Percentiles rank a stretch among this genome's conserved stretches.
These are phyloP conservation scores for Raphanus raphanistrum DNA, from an alignment of 345 rosid genomes.

Conservation along the genomic window DNA sequence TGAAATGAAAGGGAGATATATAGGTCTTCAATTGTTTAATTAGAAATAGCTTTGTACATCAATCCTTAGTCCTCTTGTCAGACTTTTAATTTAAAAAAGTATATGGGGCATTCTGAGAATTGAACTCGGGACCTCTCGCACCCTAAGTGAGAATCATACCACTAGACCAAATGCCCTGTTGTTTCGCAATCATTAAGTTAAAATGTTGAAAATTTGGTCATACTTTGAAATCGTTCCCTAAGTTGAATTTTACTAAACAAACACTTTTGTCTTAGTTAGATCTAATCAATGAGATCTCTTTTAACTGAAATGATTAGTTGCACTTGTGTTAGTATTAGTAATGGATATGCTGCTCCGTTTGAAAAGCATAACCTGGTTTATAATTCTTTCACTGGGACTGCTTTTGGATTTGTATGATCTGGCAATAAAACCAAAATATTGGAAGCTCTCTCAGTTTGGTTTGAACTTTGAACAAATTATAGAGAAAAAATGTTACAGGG, in stretches of 20 bases:
- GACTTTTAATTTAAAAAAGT: no score
- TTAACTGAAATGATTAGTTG: no score
- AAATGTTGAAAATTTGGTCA: background rate
- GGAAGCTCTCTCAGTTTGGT: background rate
- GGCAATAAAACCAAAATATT: background rate
- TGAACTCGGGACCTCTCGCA: conserved; percentile 93
- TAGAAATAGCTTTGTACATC: no score
- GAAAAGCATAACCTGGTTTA: background rate
- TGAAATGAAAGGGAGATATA: no score
- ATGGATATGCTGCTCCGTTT: background rate
- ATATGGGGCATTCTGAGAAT: conserved; percentile 71
- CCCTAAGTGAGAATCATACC: conserved; percentile 92
- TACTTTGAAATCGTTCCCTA: background rate
- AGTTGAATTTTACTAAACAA: background rate
- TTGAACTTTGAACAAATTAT: background rate
- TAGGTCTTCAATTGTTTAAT: no score
- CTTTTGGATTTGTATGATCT: background rate
- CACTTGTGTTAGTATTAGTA: no score
- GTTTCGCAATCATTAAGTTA: background rate
- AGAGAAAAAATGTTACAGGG: background rate
- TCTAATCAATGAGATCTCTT: background rate
- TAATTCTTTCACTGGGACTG: background rate
- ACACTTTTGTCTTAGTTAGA: background rate
- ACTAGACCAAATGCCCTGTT: conserved; percentile 69
- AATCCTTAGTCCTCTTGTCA: no score